Evolutionary conservation across 495 filamentous ascomycete species (phyloP), one percentile per base, ranked within the genome.

Genomic region (Penicillium arizonense): DNA sequence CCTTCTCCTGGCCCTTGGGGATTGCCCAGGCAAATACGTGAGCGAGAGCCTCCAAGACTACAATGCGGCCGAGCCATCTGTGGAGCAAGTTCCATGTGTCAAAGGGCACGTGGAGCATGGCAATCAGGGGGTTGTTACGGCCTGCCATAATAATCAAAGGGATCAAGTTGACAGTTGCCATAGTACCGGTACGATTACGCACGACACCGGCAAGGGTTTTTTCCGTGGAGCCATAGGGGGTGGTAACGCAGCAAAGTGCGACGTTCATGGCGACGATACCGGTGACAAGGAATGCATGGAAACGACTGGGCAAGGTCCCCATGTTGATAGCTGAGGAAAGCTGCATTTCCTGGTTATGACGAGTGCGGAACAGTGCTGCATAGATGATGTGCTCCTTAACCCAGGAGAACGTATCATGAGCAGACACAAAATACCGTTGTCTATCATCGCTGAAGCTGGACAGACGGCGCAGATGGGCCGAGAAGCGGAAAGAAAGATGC

Each of bases 341-440:
- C 56, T 83, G 82, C 56, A 96, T 82, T 66, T 96, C 92, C 47
- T 86, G 83, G 71, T 94, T 95, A 73, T 97, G 93, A 24, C 93
- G 84, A 55, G 80, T 87, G 10, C 80, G 81, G 68, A 89, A 85
- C 18, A 97, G 70, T 1, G 94, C 91, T 9, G 94, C 93, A 66
- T 92, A 90, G 57, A 96, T 77, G 45, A 96, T 62, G 61, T 93
- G 76, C 55, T 82, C 83, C 76, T 96, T 96, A 59, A 96, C 55
- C 69, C 76, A 79, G 58, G 87, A 81, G 65, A 84, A 76, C 3
- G 61, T 68, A 3, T 44, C 40, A 30, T 77, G 57, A 0, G 77
- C 71, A n/a, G 60, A 59, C 11, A 75, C 60, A 53, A 83, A 85
- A 57, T 86, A 94, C 36, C 76, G 69, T 63, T 87, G 89, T 16